Percentiles rank a stretch among this genome's conserved stretches.
Evolutionary conservation across 2,329 filamentous ascomycete species (phyloP).

Genomic region (Ilyonectria robusta): DNA sequence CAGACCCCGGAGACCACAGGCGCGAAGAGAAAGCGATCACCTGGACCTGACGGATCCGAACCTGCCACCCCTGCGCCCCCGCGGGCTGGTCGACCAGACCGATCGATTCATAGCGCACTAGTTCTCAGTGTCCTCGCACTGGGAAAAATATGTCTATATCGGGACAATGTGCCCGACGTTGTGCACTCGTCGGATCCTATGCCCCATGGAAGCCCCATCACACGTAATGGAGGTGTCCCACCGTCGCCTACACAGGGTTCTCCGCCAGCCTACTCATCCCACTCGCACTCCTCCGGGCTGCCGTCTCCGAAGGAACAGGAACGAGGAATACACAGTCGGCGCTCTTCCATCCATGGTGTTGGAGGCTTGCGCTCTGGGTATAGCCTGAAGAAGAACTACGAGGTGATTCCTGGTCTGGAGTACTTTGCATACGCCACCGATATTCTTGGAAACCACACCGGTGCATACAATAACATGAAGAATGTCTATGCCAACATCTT

Average conservation of each 20-base stretch:
- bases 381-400: constrained; percentile 73
- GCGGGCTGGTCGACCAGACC: constrained; percentile 67
- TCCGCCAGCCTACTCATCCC: constrained; percentile 61
- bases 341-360: constrained; percentile 65
- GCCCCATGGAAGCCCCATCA: constrained; percentile 54
- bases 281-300: constrained; percentile 65
- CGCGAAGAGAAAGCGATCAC: constrained; percentile 71
- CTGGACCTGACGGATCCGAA: constrained; percentile 55
- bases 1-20: constrained; percentile 50
- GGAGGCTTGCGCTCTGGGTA: constrained; percentile 47
- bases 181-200: constrained; percentile 57
- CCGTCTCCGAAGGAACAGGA: constrained; percentile 69
- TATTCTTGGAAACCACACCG: constrained; percentile 86
- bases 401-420: constrained; percentile 88
- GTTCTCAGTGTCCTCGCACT: constrained; percentile 87
- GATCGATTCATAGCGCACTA: constrained; percentile 84
- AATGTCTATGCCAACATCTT: constrained; percentile 89
- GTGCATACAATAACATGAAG: constrained; percentile 83
- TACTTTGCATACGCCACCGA: constrained; percentile 91
- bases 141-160: constrained; percentile 81
- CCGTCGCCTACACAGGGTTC: constrained; percentile 70
- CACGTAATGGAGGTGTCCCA: constrained; percentile 64
- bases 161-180: constrained; percentile 70
- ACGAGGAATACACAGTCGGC: constrained; percentile 61
- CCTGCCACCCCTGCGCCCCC: constrained; percentile 48